These are phyloP conservation scores for Taxawa tesnikishii DNA, from an alignment of 2,329 filamentous ascomycete genomes.

Conservation along the genomic window DNA sequence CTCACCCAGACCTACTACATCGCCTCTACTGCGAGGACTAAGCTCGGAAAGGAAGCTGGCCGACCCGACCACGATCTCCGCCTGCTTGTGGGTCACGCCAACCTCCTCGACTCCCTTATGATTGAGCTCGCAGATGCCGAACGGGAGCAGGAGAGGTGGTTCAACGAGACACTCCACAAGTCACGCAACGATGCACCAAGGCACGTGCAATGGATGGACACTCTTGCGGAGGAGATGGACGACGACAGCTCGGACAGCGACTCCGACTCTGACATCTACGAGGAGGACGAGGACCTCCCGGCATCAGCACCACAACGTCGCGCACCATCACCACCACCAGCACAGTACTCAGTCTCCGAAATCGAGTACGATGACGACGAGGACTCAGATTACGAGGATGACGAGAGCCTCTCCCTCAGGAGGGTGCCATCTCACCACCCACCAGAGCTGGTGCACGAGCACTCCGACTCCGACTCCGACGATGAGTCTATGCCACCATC, in stretches of 20 bases:
- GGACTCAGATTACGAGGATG: conserved; percentile 34
- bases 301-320: conserved; percentile 24
- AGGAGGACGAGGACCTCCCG: conserved; percentile 28
- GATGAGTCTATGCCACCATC: conserved; percentile 36
- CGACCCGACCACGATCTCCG: conserved; percentile 88
- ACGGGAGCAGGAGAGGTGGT: conserved; percentile 92
- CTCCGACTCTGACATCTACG: conserved; percentile 34
- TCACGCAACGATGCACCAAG: conserved; percentile 50
- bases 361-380: conserved; percentile 26
- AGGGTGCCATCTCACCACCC: conserved; percentile 31
- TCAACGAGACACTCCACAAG: conserved; percentile 85
- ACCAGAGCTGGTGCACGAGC: conserved; percentile 34
- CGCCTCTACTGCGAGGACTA: conserved; percentile 88
- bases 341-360: conserved; percentile 27
- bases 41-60: conserved; percentile 87
- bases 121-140: conserved; percentile 82
- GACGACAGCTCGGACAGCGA: conserved; percentile 47
- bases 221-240: conserved; percentile 63
- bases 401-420: conserved; percentile 32
- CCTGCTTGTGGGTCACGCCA: conserved; percentile 92
- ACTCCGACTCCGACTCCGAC: conserved; percentile 31
- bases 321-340: conserved; percentile 24
- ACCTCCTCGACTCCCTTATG: conserved; percentile 94
- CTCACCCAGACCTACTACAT: conserved; percentile 98
- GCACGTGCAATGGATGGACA: conserved; percentile 81